Base-by-base conservation (phyloP, 495 filamentous ascomycete species). In the Chaetomium fimeti region DNA sequence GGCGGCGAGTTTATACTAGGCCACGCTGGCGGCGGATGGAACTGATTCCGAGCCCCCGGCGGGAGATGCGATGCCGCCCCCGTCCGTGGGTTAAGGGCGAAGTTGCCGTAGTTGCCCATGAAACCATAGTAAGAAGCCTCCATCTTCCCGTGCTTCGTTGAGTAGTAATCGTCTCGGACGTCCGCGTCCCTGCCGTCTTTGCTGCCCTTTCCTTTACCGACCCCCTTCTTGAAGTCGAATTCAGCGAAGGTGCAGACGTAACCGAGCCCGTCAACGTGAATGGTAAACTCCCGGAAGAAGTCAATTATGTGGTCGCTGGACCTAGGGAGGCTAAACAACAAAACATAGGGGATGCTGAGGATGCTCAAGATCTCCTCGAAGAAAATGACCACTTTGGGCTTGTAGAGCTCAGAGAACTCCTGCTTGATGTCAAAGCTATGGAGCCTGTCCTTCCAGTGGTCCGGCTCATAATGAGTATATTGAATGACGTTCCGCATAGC, bases 91-190 rank as follows among this genome's bases (percentile, higher is more conserved):
- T 89, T 90, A 47, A 83, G 75, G 40, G 84, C 87, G 75, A 96
- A 97, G 64, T 95, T 80, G 43, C 84, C 86, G 75, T 98, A 98
- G 62, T 95, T 89, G 74, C 96, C 91, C 58, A 97, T 78, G 72
- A 98, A 98, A 6, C 91, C 90, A 67, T 92, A 90, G 71, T 96
- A 93, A 1, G 94, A 97, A 20, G 91, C 91, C 25, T 93, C 85
- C 92, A 98, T 96, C 81, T 98, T 98, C 65, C 91, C 91, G 69
- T 98, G 91, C 71, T 97, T 97, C 56, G 92, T 90, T 3, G 91
- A 87, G 71, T 92, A 98, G 74, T 97, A 97, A 66, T 97, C 93
- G 29, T 92, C 90, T 4, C 93, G 87, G 9, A 90, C 83, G 71
- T 91, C 92, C 38, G 60, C 67, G 6, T 91, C 92, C 40, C 62